Conservation (phyloP, 345 rosid species). For the Hibiscus tridactylites region DNA sequence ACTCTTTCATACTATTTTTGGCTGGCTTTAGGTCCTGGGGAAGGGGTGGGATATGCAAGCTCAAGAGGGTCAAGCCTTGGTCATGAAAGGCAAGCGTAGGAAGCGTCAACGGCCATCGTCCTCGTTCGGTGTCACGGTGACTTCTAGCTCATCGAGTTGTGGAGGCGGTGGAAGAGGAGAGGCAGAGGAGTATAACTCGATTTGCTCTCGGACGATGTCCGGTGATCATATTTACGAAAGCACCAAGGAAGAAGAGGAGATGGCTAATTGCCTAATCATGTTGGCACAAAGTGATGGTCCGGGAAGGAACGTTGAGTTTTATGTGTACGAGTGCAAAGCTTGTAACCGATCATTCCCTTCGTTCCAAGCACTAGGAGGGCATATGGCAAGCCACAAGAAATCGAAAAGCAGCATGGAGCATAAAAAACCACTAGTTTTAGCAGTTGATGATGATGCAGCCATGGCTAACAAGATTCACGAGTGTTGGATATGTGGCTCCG, state of each 20-base stretch:
- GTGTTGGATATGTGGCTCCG: conserved; percentile 91
- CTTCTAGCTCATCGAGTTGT: conserved; percentile 46
- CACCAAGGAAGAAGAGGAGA: conserved; percentile 77
- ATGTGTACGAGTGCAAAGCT: conserved; percentile 83
- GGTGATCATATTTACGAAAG: conserved; percentile 28
- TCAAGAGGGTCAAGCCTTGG: conserved; percentile 26
- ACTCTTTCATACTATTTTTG: neutral
- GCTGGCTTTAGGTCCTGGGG: neutral
- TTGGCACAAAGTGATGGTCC: conserved; percentile 57
- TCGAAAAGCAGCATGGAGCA: conserved; percentile 33
- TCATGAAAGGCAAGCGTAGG: conserved; percentile 68
- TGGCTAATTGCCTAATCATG: conserved; percentile 85
- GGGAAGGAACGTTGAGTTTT: conserved; percentile 20
- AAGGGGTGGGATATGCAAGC: conserved; percentile 21
- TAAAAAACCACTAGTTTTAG: conserved; percentile 12
- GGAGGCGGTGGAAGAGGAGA: conserved; percentile 19
- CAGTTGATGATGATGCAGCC: conserved; percentile 13
- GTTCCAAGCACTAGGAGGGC: conserved; percentile 96
- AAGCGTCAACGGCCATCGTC: conserved; percentile 66
- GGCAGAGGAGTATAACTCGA: conserved; percentile 26
- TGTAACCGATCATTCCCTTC: conserved; percentile 82
- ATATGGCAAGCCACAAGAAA: conserved; percentile 91
- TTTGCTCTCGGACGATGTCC: conserved; percentile 35
- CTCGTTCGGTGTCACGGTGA: conserved; percentile 18
- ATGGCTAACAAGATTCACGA: conserved; percentile 58